Evolutionary conservation across 768 basidiomycete genomes (phyloP), one percentile per base, ranked within the genome.

Genomic region (Podaxis carcinomalis): DNA sequence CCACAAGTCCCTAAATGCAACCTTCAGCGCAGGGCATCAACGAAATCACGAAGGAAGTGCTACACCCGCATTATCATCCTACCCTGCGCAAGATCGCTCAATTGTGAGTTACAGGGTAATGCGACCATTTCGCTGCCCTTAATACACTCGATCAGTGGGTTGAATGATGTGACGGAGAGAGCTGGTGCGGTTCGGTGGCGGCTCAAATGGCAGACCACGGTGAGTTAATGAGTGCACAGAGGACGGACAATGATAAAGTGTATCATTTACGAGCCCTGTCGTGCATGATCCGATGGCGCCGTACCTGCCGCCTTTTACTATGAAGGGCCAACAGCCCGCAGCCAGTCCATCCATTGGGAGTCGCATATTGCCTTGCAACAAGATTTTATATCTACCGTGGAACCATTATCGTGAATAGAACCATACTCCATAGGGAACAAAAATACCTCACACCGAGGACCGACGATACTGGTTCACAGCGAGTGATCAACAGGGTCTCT

Each of bases 1-100:
- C 59, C 59, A 55, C 53, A 49, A 55, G 59, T 53, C 59, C 32
- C 35, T 55, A 49, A 47, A 16, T 21, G 53, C 59, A 61, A 61
- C 59, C 59, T 55, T 61, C 59, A 55, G 14, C 23, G 16, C 21
- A 49, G 47, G 40, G 42, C 14, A 23, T 47, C 50, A 19, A 23
- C 35, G 35, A 61, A 21, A 55, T 37, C 59, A 55, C 53, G 14
- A 23, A 9, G 35, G 47, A 23, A 47, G 21, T 28, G 52, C 44
- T 59, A 51, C 19, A 21, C 4, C 49, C 57, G 50, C 53, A 49
- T 32, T 54, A 55, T 51, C 40, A 21, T 37, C 23, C 19, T 61
- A 54, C 59, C 40, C 59, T 61, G 59, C 44, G 52, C 52, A 61
- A 47, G 59, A 46, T 49, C 32, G 53, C 52, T 46, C 37, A 36